Base-by-base conservation (phyloP, 495 filamentous ascomycete genomes). In the Lasiosphaeris hirsuta region DNA sequence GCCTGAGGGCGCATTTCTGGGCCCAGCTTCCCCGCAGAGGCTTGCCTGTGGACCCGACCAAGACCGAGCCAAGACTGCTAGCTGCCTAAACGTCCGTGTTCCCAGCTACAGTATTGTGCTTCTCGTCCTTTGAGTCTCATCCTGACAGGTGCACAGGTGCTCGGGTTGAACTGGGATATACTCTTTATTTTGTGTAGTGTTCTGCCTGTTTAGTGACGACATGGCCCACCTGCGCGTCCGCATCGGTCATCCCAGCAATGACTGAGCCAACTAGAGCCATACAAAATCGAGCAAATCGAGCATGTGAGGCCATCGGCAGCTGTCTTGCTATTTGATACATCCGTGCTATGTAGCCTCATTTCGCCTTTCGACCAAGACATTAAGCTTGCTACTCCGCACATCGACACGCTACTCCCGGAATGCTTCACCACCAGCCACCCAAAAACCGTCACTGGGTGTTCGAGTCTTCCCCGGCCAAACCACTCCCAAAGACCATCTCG, bases 281-380 rank as follows among this genome's bases (percentile, higher is more conserved):
- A n/a, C 51, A 42, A 15, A 41, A 7, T 15, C 39, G 14, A 11
- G 39, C 11, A 45, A 54, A 54, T 23, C 14, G 51, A 44, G 19
- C 51, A 54, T 54, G 51, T 54, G 51, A 54, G 51, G 51, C 9
- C 10, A 18, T 43, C 40, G 8, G 18, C 15, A 10, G n/a, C 13
- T 19, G 38, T 43, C 19, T 36, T 14, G 40, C 17, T 13, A 23
- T 30, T 39, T 23, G 34, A 38, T 34, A 39, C 49, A 51, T 51
- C 10, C 49, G 33, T 10, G 33, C 33, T 33, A 10, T 49, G 33
- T 49, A 19, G 35, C 30, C 23, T 30, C 23, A 30, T 40, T 40
- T 40, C 49, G 34, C 36, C 19, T 15, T 13, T 17, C 19, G 36
- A 13, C 19, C n/a, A 15, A 34, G 10, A 19, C 11, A 49, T 34